A percentile compares a stretch with the other conserved stretches of the same genome.
Evolutionary conservation across 75 land plant species (phyloP).

Genomic region (Chamaecyparis obtusa): DNA sequence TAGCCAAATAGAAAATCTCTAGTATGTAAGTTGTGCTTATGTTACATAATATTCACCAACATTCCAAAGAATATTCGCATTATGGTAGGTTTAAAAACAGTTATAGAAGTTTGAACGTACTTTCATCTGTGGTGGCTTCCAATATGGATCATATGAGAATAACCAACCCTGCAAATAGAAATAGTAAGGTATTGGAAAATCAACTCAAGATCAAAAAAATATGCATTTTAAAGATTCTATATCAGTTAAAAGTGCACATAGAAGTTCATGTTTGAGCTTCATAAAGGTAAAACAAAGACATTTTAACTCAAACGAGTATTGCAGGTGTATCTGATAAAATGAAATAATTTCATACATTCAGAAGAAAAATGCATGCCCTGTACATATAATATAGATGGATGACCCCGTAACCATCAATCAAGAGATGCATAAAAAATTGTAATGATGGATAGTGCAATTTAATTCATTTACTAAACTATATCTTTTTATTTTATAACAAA

Average conservation of each 20-base stretch:
- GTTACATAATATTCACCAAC: background rate
- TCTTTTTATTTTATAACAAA: no score
- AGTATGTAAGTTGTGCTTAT: background rate
- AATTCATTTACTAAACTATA: background rate
- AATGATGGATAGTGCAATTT: background rate
- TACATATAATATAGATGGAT: background rate
- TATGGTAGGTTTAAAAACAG: background rate
- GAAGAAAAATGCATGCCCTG: background rate
- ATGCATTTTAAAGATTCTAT: background rate
- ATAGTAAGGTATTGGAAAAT: background rate
- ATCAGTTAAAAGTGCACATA: background rate
- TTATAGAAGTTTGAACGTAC: conserved; percentile 17
- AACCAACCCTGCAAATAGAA: conserved; percentile 64
- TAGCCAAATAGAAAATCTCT: background rate
- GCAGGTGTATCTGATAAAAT: background rate
- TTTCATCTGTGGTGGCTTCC: conserved; percentile 88
- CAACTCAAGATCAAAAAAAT: background rate
- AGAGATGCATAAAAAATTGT: background rate
- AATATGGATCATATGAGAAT: conserved; percentile 68
- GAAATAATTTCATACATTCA: background rate
- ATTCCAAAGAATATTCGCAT: background rate
- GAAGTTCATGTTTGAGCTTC: background rate
- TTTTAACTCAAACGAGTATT: background rate
- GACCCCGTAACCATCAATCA: background rate
- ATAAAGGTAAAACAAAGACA: background rate